A percentile compares a stretch with the other conserved stretches of the same genome.
Conservation (phyloP, 257 asterid genomes). For the Nyctanthes arbortristis region DNA sequence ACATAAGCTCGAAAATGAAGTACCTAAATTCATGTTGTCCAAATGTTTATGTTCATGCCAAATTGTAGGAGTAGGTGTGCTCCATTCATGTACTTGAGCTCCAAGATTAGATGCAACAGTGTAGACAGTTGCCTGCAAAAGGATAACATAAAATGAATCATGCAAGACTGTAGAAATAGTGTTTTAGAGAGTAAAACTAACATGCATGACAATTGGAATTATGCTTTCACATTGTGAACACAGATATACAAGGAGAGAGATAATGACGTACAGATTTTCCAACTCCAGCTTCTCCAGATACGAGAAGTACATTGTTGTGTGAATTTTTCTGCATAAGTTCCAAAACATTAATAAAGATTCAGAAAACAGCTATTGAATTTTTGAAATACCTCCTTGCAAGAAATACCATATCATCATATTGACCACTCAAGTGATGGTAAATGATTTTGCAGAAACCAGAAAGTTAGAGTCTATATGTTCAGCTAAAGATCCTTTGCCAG, state of each 20-base stretch:
- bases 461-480: neutral
- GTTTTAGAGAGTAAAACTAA: neutral
- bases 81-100: conserved; percentile 83
- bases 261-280: conserved; percentile 85
- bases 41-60: conserved; percentile 95
- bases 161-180: neutral
- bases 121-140: conserved; percentile 69
- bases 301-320: conserved; percentile 56
- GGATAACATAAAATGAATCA: conserved; percentile 27
- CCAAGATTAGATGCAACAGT: conserved; percentile 78
- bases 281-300: conserved; percentile 92
- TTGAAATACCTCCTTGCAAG: neutral
- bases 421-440: neutral
- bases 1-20: neutral
- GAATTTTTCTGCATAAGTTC: conserved; percentile 47
- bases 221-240: conserved; percentile 18
- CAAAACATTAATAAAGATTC: conserved; percentile 20
- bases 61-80: conserved; percentile 83
- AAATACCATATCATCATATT: neutral
- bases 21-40: conserved; percentile 83
- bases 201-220: conserved; percentile 3
- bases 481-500: neutral
- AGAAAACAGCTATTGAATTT: neutral
- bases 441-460: neutral
- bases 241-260: conserved; percentile 21